Conservation (phyloP, 768 basidiomycete species). For the Dacryopinax spathularia region DNA sequence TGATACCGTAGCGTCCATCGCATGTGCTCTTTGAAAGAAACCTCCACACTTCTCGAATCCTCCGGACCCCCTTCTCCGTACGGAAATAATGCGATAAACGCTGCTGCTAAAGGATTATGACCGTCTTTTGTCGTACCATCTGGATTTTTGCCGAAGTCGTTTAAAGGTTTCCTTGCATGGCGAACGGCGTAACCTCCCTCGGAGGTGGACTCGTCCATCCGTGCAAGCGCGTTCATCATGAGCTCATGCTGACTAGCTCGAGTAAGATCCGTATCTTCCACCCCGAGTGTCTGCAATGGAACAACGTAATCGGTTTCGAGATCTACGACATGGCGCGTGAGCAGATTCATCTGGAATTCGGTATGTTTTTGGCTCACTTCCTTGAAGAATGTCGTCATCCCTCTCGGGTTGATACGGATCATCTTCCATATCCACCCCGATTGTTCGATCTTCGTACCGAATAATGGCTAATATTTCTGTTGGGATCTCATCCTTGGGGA, state of each 20-base stretch:
- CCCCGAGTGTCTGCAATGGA: slow-evolving; percentile 19
- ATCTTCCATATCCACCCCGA: slow-evolving; percentile 18
- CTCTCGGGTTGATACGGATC: slow-evolving; percentile 22
- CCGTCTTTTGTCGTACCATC: slow-evolving; percentile 8
- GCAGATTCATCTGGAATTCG: background rate
- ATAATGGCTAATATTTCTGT: slow-evolving; percentile 17
- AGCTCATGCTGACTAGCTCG: slow-evolving; percentile 16
- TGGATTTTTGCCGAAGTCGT: slow-evolving; percentile 15
- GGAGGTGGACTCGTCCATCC: slow-evolving; percentile 12
- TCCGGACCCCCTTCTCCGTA: slow-evolving; percentile 28
- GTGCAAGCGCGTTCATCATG: slow-evolving; percentile 21
- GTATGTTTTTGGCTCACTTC: slow-evolving; percentile 2
- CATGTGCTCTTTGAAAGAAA: slow-evolving; percentile 7
- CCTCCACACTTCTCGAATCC: background rate
- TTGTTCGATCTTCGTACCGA: slow-evolving; percentile 13
- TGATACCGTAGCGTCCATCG: slow-evolving; percentile 7
- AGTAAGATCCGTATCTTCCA: slow-evolving; percentile 20
- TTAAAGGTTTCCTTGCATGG: slow-evolving; percentile 17
- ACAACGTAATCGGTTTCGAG: slow-evolving; percentile 15
- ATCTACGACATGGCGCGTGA: background rate
- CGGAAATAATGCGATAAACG: slow-evolving; percentile 25
- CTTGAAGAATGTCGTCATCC: background rate
- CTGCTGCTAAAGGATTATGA: background rate
- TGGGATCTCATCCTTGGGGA: slow-evolving; percentile 28
- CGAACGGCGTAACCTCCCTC: slow-evolving; percentile 20